Evolutionary conservation across 495 filamentous ascomycete species (phyloP), one percentile per base, ranked within the genome.

Genomic region (Penicillium diatomitis): DNA sequence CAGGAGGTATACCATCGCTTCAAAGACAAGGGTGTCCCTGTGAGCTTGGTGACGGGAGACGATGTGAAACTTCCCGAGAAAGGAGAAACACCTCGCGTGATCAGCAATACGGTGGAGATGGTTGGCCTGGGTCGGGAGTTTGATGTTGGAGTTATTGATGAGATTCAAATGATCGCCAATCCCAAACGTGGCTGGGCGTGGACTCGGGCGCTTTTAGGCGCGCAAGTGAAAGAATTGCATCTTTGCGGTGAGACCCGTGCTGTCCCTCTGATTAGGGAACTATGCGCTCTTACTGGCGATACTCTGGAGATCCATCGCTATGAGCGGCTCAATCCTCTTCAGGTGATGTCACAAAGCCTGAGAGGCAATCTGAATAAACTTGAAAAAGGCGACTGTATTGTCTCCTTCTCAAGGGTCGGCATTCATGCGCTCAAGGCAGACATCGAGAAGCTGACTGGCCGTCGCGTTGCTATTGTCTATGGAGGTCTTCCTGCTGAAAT

Each of bases 101-200:
- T 69, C 46, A 91, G 87, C 64, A 96, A 94, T 57, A 99, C 94
- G 0, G 91, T 99, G 8, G 94, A 99, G 63, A 99, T 99, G 94
- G 79, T 89, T 37, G 85, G 84, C 34, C 53, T 95, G 7, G 85
- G 83, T 48, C 58, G 57, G 9, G 52, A 57, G 4, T 80, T 90
- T 31, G 91, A 97, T 41, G 92, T 97, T 45, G 90, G 88, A 6
- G 91, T 99, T 54, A 88, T 99, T 47, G 91, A 98, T 58, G 91
- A 98, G 69, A 97, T 97, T 48, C 94, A 99, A 62, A 96, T 96
- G 92, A 90, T 97, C 48, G 85, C 82, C 12, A 81, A 88, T 57
- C 42, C 62, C 2, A 76, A 84, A 1, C 84, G 94, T 42, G 94
- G 94, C 2, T 96, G 89, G 89, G 94, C 91, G 32, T 99, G 94